These are phyloP conservation scores for Canna indica DNA, from an alignment of 176 grass and related monocot genomes.

Conservation along the genomic window DNA sequence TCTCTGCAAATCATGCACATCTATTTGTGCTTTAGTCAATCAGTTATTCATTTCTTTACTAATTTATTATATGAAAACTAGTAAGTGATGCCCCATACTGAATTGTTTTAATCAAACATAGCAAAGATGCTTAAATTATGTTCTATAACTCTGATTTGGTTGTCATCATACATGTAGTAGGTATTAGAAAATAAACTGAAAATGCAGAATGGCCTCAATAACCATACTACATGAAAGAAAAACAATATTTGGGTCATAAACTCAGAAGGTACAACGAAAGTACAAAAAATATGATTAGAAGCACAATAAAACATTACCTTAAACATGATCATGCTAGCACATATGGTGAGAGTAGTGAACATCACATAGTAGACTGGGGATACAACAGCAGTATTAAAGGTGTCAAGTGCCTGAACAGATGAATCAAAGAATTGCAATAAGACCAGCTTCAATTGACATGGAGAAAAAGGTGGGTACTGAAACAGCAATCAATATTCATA, in stretches of 20 bases:
- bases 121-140: not conserved
- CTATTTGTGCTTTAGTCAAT: no score
- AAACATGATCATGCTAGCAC: slow-evolving; percentile 96
- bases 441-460: not conserved
- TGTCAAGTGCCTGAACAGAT: slow-evolving; percentile 27
- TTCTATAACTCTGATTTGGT: not conserved
- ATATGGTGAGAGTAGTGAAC: slow-evolving; percentile 90
- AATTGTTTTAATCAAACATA: no score
- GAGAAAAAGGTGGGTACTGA: not conserved
- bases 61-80: no score
- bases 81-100: no score
- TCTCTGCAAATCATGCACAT: no score
- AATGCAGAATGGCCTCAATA: not conserved
- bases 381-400: slow-evolving; percentile 71
- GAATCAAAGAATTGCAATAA: not conserved
- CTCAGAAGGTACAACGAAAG: not conserved
- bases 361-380: slow-evolving; percentile 92
- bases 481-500: not conserved
- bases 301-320: not conserved
- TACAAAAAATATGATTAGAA: not conserved
- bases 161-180: not conserved
- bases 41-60: no score
- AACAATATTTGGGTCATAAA: not conserved
- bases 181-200: not conserved
- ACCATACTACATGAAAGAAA: not conserved